A percentile compares a stretch with the other conserved stretches of the same genome.
phyloP scores from a whole-genome alignment of 495 filamentous ascomycete genomes.

The Gamarada debralockiae region DNA sequence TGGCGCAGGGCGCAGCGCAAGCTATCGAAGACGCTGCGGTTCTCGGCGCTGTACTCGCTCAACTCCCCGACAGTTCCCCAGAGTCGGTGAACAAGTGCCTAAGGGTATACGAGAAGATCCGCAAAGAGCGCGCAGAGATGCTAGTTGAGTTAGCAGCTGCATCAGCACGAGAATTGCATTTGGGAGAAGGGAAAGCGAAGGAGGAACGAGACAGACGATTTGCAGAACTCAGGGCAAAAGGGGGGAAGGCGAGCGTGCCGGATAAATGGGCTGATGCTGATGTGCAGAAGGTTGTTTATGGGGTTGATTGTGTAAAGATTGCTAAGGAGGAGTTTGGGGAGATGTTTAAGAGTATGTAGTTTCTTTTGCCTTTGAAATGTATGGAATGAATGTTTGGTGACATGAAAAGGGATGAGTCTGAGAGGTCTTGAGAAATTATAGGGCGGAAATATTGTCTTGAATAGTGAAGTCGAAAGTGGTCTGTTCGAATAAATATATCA shows the following conservation, averaged over 20 bases:
- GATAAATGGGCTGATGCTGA: constrained; percentile 75
- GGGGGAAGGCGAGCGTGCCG: constrained; percentile 43
- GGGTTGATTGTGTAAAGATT: constrained; percentile 28
- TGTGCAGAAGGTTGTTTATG: constrained; percentile 73
- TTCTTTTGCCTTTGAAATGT: too few relatives aligned
- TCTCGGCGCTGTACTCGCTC: constrained; percentile 56
- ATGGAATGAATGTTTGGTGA: too few relatives aligned
- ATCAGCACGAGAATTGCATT: constrained; percentile 62
- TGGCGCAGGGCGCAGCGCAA: constrained; percentile 69
- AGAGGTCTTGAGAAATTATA: too few relatives aligned
- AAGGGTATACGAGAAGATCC: constrained; percentile 65
- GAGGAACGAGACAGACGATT: constrained; percentile 73
- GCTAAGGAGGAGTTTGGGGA: constrained; percentile 8
- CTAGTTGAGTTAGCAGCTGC: constrained; percentile 68
- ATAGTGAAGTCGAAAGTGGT: too few relatives aligned
- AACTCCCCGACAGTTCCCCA: constrained; percentile 45
- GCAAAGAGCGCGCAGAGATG: constrained; percentile 64
- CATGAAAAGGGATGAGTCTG: too few relatives aligned
- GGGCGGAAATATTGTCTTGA: too few relatives aligned
- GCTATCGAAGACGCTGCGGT: constrained; percentile 78
- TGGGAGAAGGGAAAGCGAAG: constrained; percentile 70
- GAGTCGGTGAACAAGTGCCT: constrained; percentile 60
- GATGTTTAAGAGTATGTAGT: not conserved
- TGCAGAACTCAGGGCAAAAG: constrained; percentile 45
- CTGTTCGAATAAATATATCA: too few relatives aligned